Percentiles rank a stretch among this genome's conserved stretches.
These are phyloP conservation scores for Saccharomycopsis javanensis DNA, from an alignment of 805 yeast genomes.

Conservation along the genomic window DNA sequence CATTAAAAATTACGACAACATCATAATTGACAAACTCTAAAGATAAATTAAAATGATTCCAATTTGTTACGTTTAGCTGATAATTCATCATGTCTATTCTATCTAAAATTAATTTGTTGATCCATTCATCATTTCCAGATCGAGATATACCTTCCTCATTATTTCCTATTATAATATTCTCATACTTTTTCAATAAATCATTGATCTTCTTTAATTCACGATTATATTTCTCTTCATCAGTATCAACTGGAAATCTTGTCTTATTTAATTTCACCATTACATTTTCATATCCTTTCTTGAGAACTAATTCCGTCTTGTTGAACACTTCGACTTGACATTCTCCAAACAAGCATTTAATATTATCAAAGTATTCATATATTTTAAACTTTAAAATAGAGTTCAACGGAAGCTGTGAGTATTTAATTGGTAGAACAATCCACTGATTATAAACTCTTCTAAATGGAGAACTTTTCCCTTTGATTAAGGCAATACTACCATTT, in stretches of 20 bases:
- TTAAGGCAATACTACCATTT: background rate
- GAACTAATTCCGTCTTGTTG: constrained; percentile 41
- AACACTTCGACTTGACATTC: constrained; percentile 51
- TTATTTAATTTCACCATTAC: constrained; percentile 45
- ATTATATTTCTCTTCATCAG: constrained; percentile 17
- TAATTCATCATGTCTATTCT: constrained; percentile 14
- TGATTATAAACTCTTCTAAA: constrained; percentile 50
- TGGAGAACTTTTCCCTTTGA: background rate
- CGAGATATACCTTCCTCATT: constrained; percentile 10
- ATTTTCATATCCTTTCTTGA: constrained; percentile 66
- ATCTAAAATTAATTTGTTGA: constrained; percentile 10
- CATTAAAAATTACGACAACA: constrained; percentile 35
- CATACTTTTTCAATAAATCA: constrained; percentile 11
- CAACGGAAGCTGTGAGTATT: constrained; percentile 59
- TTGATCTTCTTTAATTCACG: constrained; percentile 12
- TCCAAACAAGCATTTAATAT: constrained; percentile 46
- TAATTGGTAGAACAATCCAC: constrained; percentile 65
- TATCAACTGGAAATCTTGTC: constrained; percentile 26
- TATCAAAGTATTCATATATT: constrained; percentile 59
- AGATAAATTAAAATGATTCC: constrained; percentile 25
- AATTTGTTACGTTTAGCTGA: constrained; percentile 8
- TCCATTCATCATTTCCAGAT: constrained; percentile 12
- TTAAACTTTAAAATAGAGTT: constrained; percentile 50
- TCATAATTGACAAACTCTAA: constrained; percentile 36
- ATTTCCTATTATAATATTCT: constrained; percentile 6